These are phyloP conservation scores for Dryas integrifolia DNA, from an alignment of 331 rosid species.

Conservation along the genomic window DNA sequence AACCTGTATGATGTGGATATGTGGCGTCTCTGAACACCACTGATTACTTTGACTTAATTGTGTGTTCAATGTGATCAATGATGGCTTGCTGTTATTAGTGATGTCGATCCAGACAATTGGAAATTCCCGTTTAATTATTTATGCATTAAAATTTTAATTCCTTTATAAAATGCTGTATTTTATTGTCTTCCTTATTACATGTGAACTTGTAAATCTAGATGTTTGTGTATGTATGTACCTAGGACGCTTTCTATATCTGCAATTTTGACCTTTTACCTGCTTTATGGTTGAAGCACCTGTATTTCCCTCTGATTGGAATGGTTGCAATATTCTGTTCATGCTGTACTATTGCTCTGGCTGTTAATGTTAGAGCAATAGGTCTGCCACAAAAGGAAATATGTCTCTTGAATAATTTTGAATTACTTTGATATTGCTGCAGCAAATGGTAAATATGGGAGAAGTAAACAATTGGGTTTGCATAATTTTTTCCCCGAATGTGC, in stretches of 20 bases:
- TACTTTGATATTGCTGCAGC: constrained; percentile 45
- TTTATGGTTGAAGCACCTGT: too few relatives aligned
- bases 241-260: too few relatives aligned
- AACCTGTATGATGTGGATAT: not conserved
- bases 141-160: not conserved
- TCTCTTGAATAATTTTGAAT: not conserved
- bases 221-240: too few relatives aligned
- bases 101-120: too few relatives aligned
- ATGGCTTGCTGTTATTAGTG: not conserved
- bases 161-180: not conserved
- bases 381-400: too few relatives aligned
- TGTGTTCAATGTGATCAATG: not conserved
- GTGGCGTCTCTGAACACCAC: not conserved
- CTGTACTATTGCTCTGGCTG: too few relatives aligned
- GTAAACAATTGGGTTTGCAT: constrained; percentile 89
- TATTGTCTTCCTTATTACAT: not conserved
- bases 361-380: too few relatives aligned
- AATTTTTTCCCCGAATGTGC: constrained; percentile 71
- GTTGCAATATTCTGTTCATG: too few relatives aligned
- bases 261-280: too few relatives aligned
- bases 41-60: not conserved
- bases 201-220: not conserved
- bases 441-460: constrained; percentile 94
- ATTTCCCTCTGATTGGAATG: too few relatives aligned
- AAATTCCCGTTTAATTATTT: not conserved